Evolutionary conservation across 345 rosid species (phyloP).

Genomic region (Salix udensis): DNA sequence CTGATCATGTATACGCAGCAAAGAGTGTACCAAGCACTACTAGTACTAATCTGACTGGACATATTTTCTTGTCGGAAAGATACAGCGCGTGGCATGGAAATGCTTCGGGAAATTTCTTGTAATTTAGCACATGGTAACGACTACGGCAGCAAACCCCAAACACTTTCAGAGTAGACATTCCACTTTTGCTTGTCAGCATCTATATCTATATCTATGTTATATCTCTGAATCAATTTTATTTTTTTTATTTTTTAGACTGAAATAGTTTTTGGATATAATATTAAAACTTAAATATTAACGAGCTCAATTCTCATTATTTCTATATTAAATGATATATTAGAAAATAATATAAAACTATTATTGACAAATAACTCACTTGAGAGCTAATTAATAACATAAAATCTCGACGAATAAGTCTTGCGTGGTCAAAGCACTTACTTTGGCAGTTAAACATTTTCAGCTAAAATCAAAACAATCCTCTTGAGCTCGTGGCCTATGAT

Average conservation of each 20-base stretch:
- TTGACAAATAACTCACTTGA: too few relatives aligned
- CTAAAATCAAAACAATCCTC: neutral
- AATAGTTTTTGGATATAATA: too few relatives aligned
- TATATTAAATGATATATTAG: too few relatives aligned
- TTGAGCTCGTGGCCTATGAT: neutral
- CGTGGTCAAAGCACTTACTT: constrained; percentile 9
- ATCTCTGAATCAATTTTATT: too few relatives aligned
- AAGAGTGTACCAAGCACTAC: neutral
- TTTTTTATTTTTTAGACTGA: too few relatives aligned
- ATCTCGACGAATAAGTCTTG: neutral
- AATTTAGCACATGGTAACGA: neutral
- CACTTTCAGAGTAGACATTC: constrained; percentile 11
- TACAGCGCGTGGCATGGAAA: neutral
- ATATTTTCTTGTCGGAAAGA: neutral
- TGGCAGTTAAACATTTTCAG: neutral
- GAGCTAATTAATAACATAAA: neutral
- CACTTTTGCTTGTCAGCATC: constrained; percentile 6
- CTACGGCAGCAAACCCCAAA: neutral
- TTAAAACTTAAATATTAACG: too few relatives aligned
- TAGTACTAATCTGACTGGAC: neutral
- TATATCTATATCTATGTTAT: too few relatives aligned
- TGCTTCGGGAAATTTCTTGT: neutral
- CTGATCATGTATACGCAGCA: neutral
- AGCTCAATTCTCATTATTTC: too few relatives aligned
- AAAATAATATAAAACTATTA: too few relatives aligned